Conservation (phyloP, 768 basidiomycete species). For the Podaxis rugospora region DNA sequence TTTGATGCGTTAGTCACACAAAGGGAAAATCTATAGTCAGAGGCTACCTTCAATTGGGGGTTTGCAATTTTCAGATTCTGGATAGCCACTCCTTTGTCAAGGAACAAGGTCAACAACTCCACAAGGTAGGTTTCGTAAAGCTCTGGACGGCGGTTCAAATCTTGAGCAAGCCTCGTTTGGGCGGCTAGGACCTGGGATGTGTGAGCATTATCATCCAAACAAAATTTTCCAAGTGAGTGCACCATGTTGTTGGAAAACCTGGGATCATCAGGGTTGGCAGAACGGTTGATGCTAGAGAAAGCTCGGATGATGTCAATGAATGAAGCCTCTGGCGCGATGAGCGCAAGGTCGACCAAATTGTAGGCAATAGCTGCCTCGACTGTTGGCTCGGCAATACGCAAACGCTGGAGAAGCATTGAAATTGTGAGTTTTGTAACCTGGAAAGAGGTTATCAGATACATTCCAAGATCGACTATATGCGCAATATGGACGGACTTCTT, state of each 20-base stretch:
- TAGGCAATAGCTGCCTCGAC: conserved; percentile 91
- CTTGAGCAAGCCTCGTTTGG: conserved; percentile 84
- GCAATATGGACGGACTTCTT: conserved; percentile 52
- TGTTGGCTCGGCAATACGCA: conserved; percentile 79
- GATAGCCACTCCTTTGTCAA: conserved; percentile 87
- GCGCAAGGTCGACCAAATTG: conserved; percentile 86
- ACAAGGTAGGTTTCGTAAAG: conserved; percentile 74
- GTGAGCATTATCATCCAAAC: not conserved
- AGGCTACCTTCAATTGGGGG: conserved; percentile 58
- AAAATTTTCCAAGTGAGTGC: not conserved
- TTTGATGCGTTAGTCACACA: not conserved
- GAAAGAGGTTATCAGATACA: not conserved
- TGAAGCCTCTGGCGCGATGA: conserved; percentile 69
- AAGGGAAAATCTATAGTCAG: not conserved
- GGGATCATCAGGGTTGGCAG: conserved; percentile 85
- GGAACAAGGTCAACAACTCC: conserved; percentile 83
- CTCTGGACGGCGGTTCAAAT: conserved; percentile 68
- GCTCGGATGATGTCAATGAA: conserved; percentile 82
- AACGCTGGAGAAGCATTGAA: conserved; percentile 87
- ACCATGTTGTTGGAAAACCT: conserved; percentile 89
- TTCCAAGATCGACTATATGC: not conserved
- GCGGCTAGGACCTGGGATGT: conserved; percentile 72
- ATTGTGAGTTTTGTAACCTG: conserved; percentile 84
- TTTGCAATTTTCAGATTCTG: conserved; percentile 74
- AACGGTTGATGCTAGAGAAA: conserved; percentile 81